Base-by-base conservation (phyloP, 345 rosid genomes). In the Salix brachista region DNA sequence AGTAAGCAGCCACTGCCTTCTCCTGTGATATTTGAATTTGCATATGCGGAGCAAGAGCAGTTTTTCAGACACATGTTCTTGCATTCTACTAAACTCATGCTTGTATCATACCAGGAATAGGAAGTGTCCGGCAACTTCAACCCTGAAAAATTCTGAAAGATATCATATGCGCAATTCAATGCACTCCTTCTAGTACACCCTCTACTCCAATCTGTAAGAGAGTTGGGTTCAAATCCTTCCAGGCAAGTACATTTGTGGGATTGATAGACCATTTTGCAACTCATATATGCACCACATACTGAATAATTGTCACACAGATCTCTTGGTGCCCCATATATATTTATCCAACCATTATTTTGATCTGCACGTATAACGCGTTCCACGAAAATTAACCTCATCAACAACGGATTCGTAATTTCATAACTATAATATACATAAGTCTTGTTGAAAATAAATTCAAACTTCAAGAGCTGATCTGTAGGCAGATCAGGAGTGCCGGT, bases 241-340 rank as follows among this genome's bases (percentile, higher is more conserved):
- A 76, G 7, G 75, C 85, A 83, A 10, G 0, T 28, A 36, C 85
- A 82, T 2, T 1, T 18, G 1, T 50, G 65, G 46, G 52, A 9
- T 8, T n/a, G 5, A 26, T 58, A 58, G 2, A 9, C 18, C 10
- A 60, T 28, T 0, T 78, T 68, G 65, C 82, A 83, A 4, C n/a
- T 61, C 46, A 23, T 48, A 67, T 78, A 46, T 1, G 67, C 65
- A 26, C 85, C 80, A 69, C 80, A 82, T 9, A 30, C 1, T 21
- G 72, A 25, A 42, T 75, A 82, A 21, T 61, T 48, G 32, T 79
- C 85, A 5, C 85, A 79, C 4, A n/a, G 34, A 48, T 82, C 82
- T 71, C 32, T 8, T 26, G 69, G 64, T 17, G 75, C 70, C 13
- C 0, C 0, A 42, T 70, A 64, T 30, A 58, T 2, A 1, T 0